These are phyloP conservation scores for Kodamaea hsintzibuensis DNA, from an alignment of 805 yeast genomes.

Conservation along the genomic window DNA sequence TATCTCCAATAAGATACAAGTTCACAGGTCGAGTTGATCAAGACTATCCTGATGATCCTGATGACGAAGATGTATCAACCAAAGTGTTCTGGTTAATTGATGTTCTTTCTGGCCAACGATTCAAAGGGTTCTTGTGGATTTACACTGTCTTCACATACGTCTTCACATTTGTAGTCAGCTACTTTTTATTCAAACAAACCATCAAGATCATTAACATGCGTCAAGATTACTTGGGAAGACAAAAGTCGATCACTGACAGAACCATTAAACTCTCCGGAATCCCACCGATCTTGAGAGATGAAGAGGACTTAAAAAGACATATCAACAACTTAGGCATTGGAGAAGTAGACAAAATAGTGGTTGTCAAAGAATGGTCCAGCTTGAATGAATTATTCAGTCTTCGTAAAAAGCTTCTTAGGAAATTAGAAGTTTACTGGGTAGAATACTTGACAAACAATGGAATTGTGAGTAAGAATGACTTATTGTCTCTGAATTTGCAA, in stretches of 20 bases:
- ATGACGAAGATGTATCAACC: slow-evolving; percentile 17
- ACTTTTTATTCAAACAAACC: slow-evolving; percentile 67
- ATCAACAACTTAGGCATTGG: slow-evolving; percentile 81
- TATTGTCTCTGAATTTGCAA: slow-evolving; percentile 26
- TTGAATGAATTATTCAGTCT: slow-evolving; percentile 65
- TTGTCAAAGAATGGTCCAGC: slow-evolving; percentile 85
- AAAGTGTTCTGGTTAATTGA: slow-evolving; percentile 3
- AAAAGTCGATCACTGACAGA: slow-evolving; percentile 86
- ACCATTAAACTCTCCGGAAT: slow-evolving; percentile 87
- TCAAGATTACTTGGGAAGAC: slow-evolving; percentile 80
- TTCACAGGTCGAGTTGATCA: slow-evolving; percentile 77
- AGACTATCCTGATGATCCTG: slow-evolving; percentile 26
- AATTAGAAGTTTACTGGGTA: slow-evolving; percentile 73
- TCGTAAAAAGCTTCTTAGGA: slow-evolving; percentile 52
- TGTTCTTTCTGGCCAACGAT: slow-evolving; percentile 23
- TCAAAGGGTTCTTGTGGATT: slow-evolving; percentile 71
- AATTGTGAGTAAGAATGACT: slow-evolving; percentile 28
- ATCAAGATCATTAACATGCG: slow-evolving; percentile 72
- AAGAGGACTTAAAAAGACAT: slow-evolving; percentile 66
- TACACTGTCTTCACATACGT: slow-evolving; percentile 85
- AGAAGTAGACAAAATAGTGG: slow-evolving; percentile 69
- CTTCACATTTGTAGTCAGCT: slow-evolving; percentile 69
- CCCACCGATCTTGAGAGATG: slow-evolving; percentile 77
- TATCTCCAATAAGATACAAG: slow-evolving; percentile 82
- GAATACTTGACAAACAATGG: slow-evolving; percentile 50